Evolutionary conservation across 768 basidiomycete species (phyloP), one percentile per base, ranked within the genome.

Genomic region (Tylopilus cervinicoccineus): DNA sequence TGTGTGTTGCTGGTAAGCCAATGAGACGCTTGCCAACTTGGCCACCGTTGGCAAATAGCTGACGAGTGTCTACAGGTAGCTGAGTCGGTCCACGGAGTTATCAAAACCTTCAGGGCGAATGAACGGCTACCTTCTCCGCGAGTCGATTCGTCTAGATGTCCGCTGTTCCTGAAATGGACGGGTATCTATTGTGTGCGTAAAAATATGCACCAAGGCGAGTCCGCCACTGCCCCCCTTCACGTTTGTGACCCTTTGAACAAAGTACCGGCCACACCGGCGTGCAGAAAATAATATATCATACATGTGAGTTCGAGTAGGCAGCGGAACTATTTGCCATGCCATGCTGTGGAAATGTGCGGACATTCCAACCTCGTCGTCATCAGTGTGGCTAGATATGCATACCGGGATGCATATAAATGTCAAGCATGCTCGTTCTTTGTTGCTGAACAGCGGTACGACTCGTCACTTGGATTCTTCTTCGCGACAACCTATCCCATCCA

Each of bases 271-370:
- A 42, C 57, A 47, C 29, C 36, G 29, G 43, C 41, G 13, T 16
- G 17, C 26, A 29, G 33, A 20, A 34, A n/a, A 32, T 42, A 17
- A 58, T 52, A 47, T 17, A 50, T 58, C 52, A 62, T 36, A 43
- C 59, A 50, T 51, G 55, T 13, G 47, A 50, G 45, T 24, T 0
- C 32, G 36, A 20, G 50, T 47, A 51, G 48, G 43, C 41, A 43
- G 38, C 53, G 51, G 41, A 29, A 14, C 29, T 49, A 53, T 39
- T 48, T 50, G 44, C 52, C 63, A 65, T 43, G 56, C 63, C 63
- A 64, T 38, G 64, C 63, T 64, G 63, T 64, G 40, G 51, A 33
- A 9, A 31, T 44, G 38, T n/a, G 42, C 39, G 17, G 19, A 36
- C 13, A 24, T 9, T 37, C 26, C 28, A 32, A 32, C 43, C 22